Evolutionary conservation across 306 rosid genomes (phyloP), one percentile per base, ranked within the genome.

Genomic region (Lathyrus tuberosus): DNA sequence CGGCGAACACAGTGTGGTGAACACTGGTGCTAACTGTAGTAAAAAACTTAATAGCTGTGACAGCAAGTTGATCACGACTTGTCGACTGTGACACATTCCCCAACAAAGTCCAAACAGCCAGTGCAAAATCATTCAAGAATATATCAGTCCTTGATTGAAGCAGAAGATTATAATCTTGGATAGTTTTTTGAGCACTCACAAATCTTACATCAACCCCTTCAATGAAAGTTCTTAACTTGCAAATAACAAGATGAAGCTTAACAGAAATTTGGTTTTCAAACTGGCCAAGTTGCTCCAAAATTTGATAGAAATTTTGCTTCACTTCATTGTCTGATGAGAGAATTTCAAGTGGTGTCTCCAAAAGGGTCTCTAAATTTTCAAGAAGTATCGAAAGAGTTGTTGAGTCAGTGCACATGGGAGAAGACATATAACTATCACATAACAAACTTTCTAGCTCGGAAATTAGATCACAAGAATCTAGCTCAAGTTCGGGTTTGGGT

Each of bases 291-390:
- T 62, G 47, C 12, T 62, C 48, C 67, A 62, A 10, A 35, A 17
- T 20, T 37, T 62, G 5, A 62, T 17, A 31, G 31, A 62, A 11
- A n/a, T 62, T 20, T 62, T 62, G 31, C 67, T 62, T 62, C 31
- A 62, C 67, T 62, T 38, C 67, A 18, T 62, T 5, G 4, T 62
- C 67, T 38, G 30, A 62, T 16, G 49, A 62, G 44, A 62, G 14
- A 37, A 17, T 17, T 38, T 62, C 67, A 62, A 62, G 67, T 22
- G 67, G n/a, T 4, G 49, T 62, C 26, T 38, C 67, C 17, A 62
- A 62, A 62, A 62, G 67, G 15, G 31, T 62, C 16, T 62, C 49
- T 38, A 62, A 38, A 37, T 62, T 62, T 62, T 62, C 31, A 37
- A 62, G 33, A 24, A 38, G 10, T 5, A 13, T 15, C 10, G 49